Conservation (phyloP, 352 stramenopile genomes). For the Phytophthora idaei region DNA sequence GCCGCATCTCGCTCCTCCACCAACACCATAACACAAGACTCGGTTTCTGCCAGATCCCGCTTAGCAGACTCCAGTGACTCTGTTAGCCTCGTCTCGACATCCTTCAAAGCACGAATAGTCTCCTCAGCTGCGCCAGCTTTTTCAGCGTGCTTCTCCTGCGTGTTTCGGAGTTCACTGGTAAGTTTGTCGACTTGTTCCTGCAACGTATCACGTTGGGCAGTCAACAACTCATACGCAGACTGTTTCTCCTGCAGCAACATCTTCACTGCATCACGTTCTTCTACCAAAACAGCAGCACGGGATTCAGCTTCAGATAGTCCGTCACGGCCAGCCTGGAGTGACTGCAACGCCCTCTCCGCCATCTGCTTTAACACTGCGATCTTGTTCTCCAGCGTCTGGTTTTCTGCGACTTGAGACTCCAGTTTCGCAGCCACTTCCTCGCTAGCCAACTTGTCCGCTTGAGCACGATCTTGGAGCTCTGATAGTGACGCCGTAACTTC, state of each 20-base stretch:
- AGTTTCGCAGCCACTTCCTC: conserved; percentile 29
- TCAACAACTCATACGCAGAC: conserved; percentile 17
- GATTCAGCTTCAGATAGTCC: conserved; percentile 31
- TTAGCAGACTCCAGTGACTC: conserved; percentile 26
- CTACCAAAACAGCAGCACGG: conserved; percentile 20
- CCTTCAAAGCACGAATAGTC: conserved; percentile 24
- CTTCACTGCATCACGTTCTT: conserved; percentile 34
- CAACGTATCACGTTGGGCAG: conserved; percentile 20
- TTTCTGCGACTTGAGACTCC: conserved; percentile 31
- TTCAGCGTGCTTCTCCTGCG: conserved; percentile 13
- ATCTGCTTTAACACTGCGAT: conserved; percentile 36
- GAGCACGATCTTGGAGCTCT: conserved; percentile 18
- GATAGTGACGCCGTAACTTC: conserved; percentile 11
- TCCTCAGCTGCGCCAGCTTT: conserved; percentile 21
- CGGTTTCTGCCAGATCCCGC: conserved; percentile 35
- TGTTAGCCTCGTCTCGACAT: conserved; percentile 15
- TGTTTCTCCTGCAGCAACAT: conserved; percentile 25
- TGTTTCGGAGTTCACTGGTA: conserved; percentile 19
- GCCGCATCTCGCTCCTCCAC: conserved; percentile 40
- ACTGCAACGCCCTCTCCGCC: conserved; percentile 42
- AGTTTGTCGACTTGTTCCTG: conserved; percentile 33
- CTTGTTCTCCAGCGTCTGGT: conserved; percentile 39
- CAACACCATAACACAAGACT: conserved; percentile 38
- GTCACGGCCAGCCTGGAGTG: conserved; percentile 30
- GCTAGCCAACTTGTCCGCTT: conserved; percentile 31